These are phyloP conservation scores for Rhodocollybia butyracea DNA, from an alignment of 768 basidiomycete species.

Conservation along the genomic window DNA sequence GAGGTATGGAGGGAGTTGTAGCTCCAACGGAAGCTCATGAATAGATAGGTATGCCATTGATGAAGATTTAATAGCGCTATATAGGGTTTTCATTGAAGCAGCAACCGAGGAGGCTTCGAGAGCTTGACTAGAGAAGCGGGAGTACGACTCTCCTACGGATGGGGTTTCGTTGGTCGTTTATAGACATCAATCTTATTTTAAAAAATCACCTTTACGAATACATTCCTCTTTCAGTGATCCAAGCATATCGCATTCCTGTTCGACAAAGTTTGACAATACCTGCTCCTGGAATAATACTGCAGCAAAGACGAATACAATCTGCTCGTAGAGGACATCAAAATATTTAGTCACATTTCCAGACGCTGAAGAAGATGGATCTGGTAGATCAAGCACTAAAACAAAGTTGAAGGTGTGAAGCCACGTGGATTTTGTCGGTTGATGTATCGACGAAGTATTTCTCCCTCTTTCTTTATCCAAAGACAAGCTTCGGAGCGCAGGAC, in stretches of 20 bases:
- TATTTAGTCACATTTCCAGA: conserved; percentile 76
- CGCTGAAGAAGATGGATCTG: conserved; percentile 84
- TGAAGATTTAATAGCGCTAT: conserved; percentile 72
- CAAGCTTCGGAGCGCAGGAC: conserved; percentile 5
- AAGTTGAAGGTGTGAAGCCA: conserved; percentile 83
- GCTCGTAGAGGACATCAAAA: conserved; percentile 85
- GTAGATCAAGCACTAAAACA: conserved; percentile 82
- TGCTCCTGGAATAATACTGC: conserved; percentile 94
- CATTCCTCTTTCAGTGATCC: conserved; percentile 69
- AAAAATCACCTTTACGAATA: conserved; percentile 53
- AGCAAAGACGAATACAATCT: conserved; percentile 84
- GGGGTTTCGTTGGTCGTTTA: background rate
- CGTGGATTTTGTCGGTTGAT: conserved; percentile 23
- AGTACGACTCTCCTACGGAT: conserved; percentile 54
- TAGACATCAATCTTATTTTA: conserved; percentile 7
- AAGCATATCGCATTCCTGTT: conserved; percentile 71
- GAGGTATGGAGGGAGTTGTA: conserved; percentile 83
- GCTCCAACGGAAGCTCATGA: conserved; percentile 74
- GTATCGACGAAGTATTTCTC: conserved; percentile 26
- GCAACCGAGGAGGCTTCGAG: conserved; percentile 70
- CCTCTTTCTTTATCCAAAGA: conserved; percentile 3
- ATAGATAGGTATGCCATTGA: conserved; percentile 78
- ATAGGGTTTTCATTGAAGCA: conserved; percentile 74
- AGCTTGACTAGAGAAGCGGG: conserved; percentile 53
- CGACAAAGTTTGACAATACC: conserved; percentile 81